These are phyloP conservation scores for Aspergillus costaricaensis DNA, from an alignment of 2,329 filamentous ascomycete species.

Conservation along the genomic window DNA sequence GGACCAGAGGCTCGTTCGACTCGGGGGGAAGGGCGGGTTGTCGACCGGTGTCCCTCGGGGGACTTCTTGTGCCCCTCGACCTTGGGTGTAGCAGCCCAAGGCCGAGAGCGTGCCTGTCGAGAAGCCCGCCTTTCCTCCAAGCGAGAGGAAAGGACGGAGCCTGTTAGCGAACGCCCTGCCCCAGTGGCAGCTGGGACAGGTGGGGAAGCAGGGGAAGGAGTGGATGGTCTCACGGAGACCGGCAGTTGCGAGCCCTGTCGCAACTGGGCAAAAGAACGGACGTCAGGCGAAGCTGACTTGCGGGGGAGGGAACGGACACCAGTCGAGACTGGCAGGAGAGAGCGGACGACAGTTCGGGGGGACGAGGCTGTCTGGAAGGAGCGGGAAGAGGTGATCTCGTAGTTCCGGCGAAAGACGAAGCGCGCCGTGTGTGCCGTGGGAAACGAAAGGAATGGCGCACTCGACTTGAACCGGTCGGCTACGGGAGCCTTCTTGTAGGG, in stretches of 20 bases:
- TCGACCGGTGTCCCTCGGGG: slow-evolving; percentile 14
- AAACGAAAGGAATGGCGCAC: slow-evolving; percentile 12
- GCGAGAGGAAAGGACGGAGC: slow-evolving; percentile 1
- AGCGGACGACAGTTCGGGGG: slow-evolving; percentile 15
- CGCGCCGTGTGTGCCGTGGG: slow-evolving; percentile 4
- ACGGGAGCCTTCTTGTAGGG: slow-evolving; percentile 6
- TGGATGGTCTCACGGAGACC: slow-evolving; percentile 11
- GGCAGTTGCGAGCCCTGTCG: slow-evolving; percentile 23
- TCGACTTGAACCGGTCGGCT: slow-evolving; percentile 15
- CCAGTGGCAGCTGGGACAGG: slow-evolving; percentile 7
- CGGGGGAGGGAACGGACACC: not conserved
- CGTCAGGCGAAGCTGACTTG: not conserved
- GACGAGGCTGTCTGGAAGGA: slow-evolving; percentile 15
- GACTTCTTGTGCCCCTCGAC: slow-evolving; percentile 11
- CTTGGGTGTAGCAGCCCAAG: slow-evolving; percentile 12
- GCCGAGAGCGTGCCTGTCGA: slow-evolving; percentile 17
- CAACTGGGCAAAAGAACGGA: slow-evolving; percentile 5
- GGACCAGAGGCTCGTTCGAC: not conserved
- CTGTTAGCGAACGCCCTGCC: slow-evolving; percentile 1
- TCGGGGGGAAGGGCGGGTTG: not conserved
- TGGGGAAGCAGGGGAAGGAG: slow-evolving; percentile 7
- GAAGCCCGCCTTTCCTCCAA: slow-evolving; percentile 18
- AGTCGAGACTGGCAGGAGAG: slow-evolving; percentile 9
- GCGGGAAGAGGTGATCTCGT: slow-evolving; percentile 13
- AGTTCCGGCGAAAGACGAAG: slow-evolving; percentile 17